Conservation (phyloP, 352 stramenopile species). For the Globisporangium cystogenes region DNA sequence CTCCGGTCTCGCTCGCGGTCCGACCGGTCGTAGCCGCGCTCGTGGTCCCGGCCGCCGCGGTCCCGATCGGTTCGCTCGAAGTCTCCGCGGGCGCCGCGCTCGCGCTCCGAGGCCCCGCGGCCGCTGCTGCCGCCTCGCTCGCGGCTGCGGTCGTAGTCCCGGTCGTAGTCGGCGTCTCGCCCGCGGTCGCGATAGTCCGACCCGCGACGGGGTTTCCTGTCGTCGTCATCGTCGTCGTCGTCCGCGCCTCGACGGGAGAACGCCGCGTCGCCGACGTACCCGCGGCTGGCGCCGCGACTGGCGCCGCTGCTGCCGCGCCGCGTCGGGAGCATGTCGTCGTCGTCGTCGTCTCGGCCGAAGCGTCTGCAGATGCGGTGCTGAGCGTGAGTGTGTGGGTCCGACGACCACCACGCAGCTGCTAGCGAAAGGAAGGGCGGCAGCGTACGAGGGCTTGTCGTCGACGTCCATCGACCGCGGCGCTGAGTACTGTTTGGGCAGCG, state of each 20-base stretch:
- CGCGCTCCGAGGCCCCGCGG: slow-evolving; percentile 3
- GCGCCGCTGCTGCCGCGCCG: slow-evolving; percentile 18
- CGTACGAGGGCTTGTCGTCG: slow-evolving; percentile 79
- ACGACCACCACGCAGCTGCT: too few species aligned
- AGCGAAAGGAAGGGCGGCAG: not conserved
- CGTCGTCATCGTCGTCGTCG: slow-evolving; percentile 48
- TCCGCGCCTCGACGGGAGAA: slow-evolving; percentile 27
- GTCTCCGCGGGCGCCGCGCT: slow-evolving; percentile 16
- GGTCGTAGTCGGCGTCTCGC: slow-evolving; percentile 10
- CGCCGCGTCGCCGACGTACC: slow-evolving; percentile 9
- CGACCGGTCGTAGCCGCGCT: slow-evolving; percentile 22
- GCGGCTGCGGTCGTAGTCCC: slow-evolving; percentile 21
- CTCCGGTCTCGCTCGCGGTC: slow-evolving; percentile 14
- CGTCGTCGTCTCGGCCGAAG: slow-evolving; percentile 68
- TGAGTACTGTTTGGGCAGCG: slow-evolving; percentile 75
- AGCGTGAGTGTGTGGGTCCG: too few species aligned
- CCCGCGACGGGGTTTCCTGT: slow-evolving; percentile 20
- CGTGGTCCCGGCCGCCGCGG: slow-evolving; percentile 22
- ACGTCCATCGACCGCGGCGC: slow-evolving; percentile 64
- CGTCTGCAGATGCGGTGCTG: too few species aligned
- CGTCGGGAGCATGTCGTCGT: slow-evolving; percentile 30
- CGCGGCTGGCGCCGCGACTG: slow-evolving; percentile 10
- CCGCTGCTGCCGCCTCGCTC: slow-evolving; percentile 4
- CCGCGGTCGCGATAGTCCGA: slow-evolving; percentile 12
- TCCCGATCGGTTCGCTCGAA: slow-evolving; percentile 11